phyloP scores from a whole-genome alignment of 2,329 filamentous ascomycete genomes.

The Apiospora aurea region DNA sequence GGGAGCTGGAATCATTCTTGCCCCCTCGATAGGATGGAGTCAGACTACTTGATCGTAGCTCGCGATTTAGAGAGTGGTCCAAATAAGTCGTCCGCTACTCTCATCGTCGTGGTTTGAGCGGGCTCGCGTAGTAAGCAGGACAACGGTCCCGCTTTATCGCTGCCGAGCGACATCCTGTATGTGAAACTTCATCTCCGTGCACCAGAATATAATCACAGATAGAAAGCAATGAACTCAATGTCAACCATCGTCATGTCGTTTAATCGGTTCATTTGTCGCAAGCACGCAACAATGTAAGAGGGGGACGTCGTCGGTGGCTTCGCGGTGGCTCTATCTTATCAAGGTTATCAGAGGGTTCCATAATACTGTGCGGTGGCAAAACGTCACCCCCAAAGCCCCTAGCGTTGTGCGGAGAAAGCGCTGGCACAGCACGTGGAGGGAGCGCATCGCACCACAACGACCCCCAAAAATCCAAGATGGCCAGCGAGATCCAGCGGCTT shows the following conservation, averaged over 20 bases:
- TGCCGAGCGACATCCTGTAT: not conserved
- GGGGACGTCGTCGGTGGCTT: not conserved
- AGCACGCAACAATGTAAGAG: not conserved
- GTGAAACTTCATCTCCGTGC: not conserved
- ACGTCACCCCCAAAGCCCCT: not conserved
- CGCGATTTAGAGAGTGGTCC: not conserved
- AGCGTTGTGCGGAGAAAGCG: slow-evolving; percentile 15
- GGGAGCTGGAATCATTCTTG: not conserved
- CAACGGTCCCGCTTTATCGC: not conserved
- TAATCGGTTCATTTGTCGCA: not conserved
- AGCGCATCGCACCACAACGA: not conserved
- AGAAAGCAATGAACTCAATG: not conserved
- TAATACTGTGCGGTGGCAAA: not conserved
- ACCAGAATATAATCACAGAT: too few relatives aligned
- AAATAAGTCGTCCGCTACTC: not conserved
- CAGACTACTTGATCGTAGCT: not conserved
- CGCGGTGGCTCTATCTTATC: slow-evolving; percentile 10
- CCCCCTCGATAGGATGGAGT: not conserved
- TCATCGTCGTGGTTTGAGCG: not conserved
- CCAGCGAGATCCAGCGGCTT: slow-evolving; percentile 16
- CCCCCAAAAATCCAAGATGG: not conserved
- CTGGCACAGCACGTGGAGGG: not conserved
- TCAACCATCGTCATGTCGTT: not conserved
- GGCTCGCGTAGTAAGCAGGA: not conserved
- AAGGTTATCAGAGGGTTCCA: not conserved